A percentile compares a stretch with the other conserved stretches of the same genome.
These are phyloP conservation scores for Calonectria honghensis DNA, from an alignment of 2,329 filamentous ascomycete species.

Conservation along the genomic window DNA sequence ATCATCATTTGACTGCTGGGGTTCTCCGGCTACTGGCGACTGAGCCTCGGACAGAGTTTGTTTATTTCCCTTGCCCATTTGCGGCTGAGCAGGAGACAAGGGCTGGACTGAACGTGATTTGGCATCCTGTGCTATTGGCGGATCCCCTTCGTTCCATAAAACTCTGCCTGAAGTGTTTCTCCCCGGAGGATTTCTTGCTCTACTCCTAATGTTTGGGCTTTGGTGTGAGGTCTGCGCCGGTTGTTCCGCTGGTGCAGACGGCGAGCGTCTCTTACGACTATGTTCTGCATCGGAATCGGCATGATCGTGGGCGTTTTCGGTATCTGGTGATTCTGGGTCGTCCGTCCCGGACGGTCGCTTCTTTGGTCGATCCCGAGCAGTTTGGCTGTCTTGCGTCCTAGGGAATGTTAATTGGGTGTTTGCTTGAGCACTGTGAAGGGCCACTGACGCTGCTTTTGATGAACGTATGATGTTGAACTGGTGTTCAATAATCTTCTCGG, in stretches of 20 bases:
- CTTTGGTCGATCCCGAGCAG: not conserved
- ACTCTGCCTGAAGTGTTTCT: constrained; percentile 44
- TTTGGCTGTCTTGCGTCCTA: not conserved
- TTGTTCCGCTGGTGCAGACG: constrained; percentile 25
- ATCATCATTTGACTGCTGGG: not conserved
- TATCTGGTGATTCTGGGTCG: not conserved
- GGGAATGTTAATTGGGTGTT: not conserved
- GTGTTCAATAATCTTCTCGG: not conserved
- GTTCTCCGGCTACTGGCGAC: not conserved
- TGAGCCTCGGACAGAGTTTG: constrained; percentile 74
- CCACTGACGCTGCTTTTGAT: constrained; percentile 16
- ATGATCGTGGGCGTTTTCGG: constrained; percentile 12
- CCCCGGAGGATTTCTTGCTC: constrained; percentile 37
- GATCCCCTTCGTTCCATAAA: constrained; percentile 55
- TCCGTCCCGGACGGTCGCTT: constrained; percentile 18
- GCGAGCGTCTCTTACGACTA: constrained; percentile 14
- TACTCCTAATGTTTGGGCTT: constrained; percentile 6
- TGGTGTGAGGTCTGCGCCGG: not conserved
- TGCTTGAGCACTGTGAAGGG: not conserved
- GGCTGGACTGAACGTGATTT: constrained; percentile 1
- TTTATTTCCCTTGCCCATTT: constrained; percentile 6
- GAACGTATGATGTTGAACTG: not conserved
- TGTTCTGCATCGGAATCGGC: constrained; percentile 1
- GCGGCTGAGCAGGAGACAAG: not conserved
- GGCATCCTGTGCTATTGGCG: constrained; percentile 1